These are phyloP conservation scores for Groenewaldozyma sp. DNA, from an alignment of 1,139 yeast species.

Conservation along the genomic window DNA sequence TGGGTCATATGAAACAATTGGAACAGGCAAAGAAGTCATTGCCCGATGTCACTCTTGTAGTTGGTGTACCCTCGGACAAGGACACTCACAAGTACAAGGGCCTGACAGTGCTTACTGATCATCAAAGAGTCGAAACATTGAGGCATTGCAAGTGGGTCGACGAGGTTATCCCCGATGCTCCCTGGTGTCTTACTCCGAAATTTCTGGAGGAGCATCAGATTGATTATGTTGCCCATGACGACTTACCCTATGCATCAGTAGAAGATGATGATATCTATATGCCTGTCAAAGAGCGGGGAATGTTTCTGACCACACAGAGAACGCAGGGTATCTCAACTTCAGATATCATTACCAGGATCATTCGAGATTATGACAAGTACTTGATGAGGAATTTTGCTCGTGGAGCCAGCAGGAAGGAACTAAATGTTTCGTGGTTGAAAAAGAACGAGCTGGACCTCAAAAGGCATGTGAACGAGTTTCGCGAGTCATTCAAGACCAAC, in stretches of 20 bases:
- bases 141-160: constrained; percentile 95
- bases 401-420: constrained; percentile 93
- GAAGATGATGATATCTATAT: constrained; percentile 86
- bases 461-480: constrained; percentile 79
- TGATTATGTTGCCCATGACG: constrained; percentile 97
- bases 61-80: constrained; percentile 84
- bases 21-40: constrained; percentile 96
- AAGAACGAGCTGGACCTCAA: constrained; percentile 91
- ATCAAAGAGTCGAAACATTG: constrained; percentile 81
- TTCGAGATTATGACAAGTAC: constrained; percentile 92
- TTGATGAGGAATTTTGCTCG: constrained; percentile 94
- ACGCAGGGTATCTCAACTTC: constrained; percentile 95
- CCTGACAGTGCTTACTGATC: constrained; percentile 77
- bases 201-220: constrained; percentile 70
- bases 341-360: constrained; percentile 89
- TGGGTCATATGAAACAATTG: constrained; percentile 95
- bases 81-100: constrained; percentile 93
- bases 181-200: constrained; percentile 88
- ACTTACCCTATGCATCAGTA: constrained; percentile 81
- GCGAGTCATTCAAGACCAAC: constrained; percentile 73
- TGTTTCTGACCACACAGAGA: constrained; percentile 88
- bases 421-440: constrained; percentile 94
- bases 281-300: constrained; percentile 84
- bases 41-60: constrained; percentile 71
- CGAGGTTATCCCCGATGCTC: constrained; percentile 88